Evolutionary conservation across 1,284 basidiomycete species (phyloP), one percentile per base, ranked within the genome.

Genomic region (Prillingera fragicola): DNA sequence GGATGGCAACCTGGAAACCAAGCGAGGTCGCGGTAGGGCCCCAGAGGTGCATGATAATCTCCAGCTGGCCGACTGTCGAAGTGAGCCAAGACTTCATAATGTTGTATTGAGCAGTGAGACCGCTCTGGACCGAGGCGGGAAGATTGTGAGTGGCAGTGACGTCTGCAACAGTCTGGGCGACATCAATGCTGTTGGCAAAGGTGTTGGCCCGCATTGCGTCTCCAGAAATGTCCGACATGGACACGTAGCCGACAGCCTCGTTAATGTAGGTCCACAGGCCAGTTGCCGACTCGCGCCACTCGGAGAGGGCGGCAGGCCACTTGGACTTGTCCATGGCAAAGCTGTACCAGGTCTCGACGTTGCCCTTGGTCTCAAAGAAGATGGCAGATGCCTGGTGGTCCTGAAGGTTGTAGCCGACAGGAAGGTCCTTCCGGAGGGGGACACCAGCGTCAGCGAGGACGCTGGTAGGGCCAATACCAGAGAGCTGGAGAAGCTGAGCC

Each of bases 341-440:
- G 24, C 55, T 54, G 34, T 47, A 53, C 70, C 70, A 72, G n/a
- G 64, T 71, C 29, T 48, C 37, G 48, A 50, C 56, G 22, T n/a
- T 10, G 12, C 28, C 14, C 12, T 25, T 27, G 26, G 38, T 35
- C 57, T 62, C 28, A 52, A 55, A 68, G 57, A 67, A 66, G 59
- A 68, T 61, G n/a, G 59, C 54, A 48, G 48, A 52, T 10, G 64
- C 57, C n/a, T 83, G 57, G 66, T 85, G 83, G 62, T 87, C 83
- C 63, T 84, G 82, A 33, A 87, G 62, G 69, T 85, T 81, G 67
- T 83, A 79, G 1, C 85, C 85, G 41, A 89, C 85, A 43, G 84
- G 83, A 3, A 85, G 72, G 48, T 80, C 78, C 31, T 74, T 49
- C 10, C 65, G 56, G 45, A 56, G 48, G 9, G 41, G 37, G 47